phyloP scores from a whole-genome alignment of 2,329 filamentous ascomycete species.

The Exophiala alcalophila region DNA sequence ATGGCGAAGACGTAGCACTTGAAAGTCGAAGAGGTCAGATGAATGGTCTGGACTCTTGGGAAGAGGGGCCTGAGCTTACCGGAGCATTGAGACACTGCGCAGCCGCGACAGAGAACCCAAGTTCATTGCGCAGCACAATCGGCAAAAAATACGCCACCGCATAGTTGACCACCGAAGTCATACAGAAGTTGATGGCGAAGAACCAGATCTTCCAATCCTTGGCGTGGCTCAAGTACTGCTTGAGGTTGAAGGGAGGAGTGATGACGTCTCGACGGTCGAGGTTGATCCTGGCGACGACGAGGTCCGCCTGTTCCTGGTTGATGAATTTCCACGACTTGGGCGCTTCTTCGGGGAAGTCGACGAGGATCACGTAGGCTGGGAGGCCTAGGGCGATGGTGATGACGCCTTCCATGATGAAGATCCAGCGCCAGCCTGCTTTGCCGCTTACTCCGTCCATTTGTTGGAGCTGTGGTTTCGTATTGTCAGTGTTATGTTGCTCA shows the following conservation, averaged over 20 bases:
- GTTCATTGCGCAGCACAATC: slow-evolving; percentile 62
- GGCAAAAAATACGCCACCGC: slow-evolving; percentile 77
- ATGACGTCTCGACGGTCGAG: slow-evolving; percentile 53
- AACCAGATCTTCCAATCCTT: slow-evolving; percentile 55
- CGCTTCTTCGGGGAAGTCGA: slow-evolving; percentile 40
- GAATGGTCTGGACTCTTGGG: too few species aligned
- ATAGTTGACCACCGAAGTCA: slow-evolving; percentile 69
- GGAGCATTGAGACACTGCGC: slow-evolving; percentile 71
- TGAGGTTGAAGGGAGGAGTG: slow-evolving; percentile 46
- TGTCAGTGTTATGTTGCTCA: neutral
- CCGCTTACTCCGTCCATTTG: slow-evolving; percentile 31
- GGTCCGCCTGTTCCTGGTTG: slow-evolving; percentile 26
- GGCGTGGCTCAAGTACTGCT: slow-evolving; percentile 48
- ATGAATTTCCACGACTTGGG: slow-evolving; percentile 36
- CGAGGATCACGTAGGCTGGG: slow-evolving; percentile 42
- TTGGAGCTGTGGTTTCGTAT: neutral
- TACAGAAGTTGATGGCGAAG: slow-evolving; percentile 50
- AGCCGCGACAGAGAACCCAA: slow-evolving; percentile 62
- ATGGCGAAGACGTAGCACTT: slow-evolving; percentile 59
- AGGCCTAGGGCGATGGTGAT: slow-evolving; percentile 42
- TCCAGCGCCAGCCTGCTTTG: slow-evolving; percentile 56
- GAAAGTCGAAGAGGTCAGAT: too few species aligned
- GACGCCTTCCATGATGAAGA: slow-evolving; percentile 54
- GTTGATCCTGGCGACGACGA: slow-evolving; percentile 48
- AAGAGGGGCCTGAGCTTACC: too few species aligned